Evolutionary conservation across 345 rosid genomes (phyloP).

Genomic region (Dovyalis caffra): DNA sequence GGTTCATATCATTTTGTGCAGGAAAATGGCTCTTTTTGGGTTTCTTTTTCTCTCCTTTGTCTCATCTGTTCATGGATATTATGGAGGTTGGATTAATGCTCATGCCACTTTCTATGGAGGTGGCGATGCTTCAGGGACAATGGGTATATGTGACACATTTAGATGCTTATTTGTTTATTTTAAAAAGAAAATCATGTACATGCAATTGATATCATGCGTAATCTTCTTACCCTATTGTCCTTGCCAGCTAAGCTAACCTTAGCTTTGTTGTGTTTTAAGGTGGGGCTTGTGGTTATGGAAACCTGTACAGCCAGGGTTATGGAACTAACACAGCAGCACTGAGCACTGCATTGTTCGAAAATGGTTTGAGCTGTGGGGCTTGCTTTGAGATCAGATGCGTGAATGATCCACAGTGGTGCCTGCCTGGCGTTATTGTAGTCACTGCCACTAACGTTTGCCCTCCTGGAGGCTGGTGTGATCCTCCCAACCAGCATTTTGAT

Average conservation of each 20-base stretch:
- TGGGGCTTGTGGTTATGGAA: slow-evolving; percentile 31
- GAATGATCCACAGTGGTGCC: slow-evolving; percentile 31
- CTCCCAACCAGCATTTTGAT: slow-evolving; percentile 28
- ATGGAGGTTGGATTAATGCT: slow-evolving; percentile 41
- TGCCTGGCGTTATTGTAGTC: slow-evolving; percentile 24
- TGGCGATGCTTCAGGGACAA: slow-evolving; percentile 34
- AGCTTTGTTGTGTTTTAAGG: background rate
- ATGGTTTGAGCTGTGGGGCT: slow-evolving; percentile 32
- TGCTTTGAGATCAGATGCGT: slow-evolving; percentile 29
- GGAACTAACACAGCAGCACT: slow-evolving; percentile 27
- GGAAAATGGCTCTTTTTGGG: slow-evolving; percentile 29
- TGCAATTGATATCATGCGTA: background rate
- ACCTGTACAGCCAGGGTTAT: slow-evolving; percentile 27
- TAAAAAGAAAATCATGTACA: background rate
- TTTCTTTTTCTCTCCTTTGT: slow-evolving; percentile 28
- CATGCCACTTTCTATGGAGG: slow-evolving; percentile 36
- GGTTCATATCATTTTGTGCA: background rate
- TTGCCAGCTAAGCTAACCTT: background rate
- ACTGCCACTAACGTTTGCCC: slow-evolving; percentile 33
- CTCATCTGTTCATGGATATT: slow-evolving; percentile 33
- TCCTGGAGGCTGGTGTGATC: slow-evolving; percentile 34
- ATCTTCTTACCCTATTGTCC: background rate
- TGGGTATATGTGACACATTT: slow-evolving; percentile 18
- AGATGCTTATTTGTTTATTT: background rate
- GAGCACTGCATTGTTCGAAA: slow-evolving; percentile 28